Conservation (phyloP, 306 rosid species). For the Cercis canadensis region DNA sequence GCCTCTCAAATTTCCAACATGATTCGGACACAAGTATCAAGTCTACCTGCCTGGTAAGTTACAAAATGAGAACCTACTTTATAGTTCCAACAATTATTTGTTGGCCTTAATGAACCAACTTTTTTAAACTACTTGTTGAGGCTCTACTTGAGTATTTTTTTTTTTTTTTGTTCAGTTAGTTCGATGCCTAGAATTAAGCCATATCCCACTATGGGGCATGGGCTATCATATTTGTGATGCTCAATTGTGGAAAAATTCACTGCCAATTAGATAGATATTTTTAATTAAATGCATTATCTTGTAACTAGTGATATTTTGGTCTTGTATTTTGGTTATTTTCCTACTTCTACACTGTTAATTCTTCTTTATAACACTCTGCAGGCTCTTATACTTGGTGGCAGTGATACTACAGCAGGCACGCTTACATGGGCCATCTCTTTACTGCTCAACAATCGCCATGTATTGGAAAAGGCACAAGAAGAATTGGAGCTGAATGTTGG, state of each 20-base stretch:
- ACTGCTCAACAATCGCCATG: conserved; percentile 50
- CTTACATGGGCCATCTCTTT: conserved; percentile 64
- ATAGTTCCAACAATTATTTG: not conserved
- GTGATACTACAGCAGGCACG: conserved; percentile 53
- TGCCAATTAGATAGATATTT: too few species aligned
- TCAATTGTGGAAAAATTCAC: too few species aligned
- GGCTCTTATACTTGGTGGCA: conserved; percentile 62
- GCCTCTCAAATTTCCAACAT: conserved; percentile 43
- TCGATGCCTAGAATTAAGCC: too few species aligned
- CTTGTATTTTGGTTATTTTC: not conserved
- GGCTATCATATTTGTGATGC: not conserved
- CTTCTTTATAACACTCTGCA: not conserved
- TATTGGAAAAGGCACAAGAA: conserved; percentile 52
- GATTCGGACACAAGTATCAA: conserved; percentile 55
- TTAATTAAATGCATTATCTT: too few species aligned
- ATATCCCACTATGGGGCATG: not conserved
- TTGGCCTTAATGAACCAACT: not conserved
- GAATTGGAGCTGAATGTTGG: conserved; percentile 62
- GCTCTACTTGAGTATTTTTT: too few species aligned
- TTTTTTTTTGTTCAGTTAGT: too few species aligned
- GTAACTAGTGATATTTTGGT: not conserved
- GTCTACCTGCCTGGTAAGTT: conserved; percentile 66
- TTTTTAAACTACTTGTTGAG: too few species aligned
- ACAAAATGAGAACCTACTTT: not conserved
- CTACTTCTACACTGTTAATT: not conserved